A percentile compares a stretch with the other conserved stretches of the same genome.
Evolutionary conservation across 2,329 filamentous ascomycete species (phyloP).

Genomic region (Paecilomyces niveus): DNA sequence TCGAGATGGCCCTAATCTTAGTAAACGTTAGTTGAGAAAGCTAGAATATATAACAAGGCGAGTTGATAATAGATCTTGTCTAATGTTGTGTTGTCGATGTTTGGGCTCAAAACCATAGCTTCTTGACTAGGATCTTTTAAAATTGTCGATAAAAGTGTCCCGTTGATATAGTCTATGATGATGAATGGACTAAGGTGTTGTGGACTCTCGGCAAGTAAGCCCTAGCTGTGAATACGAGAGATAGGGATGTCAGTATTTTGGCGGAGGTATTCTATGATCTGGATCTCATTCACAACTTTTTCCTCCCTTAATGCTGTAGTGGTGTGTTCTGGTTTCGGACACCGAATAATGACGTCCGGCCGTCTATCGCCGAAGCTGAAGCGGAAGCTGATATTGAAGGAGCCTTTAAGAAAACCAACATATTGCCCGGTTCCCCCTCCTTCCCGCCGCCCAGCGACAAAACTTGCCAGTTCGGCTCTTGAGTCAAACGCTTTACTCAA

Average conservation of each 20-base stretch:
- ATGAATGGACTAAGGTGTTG: slow-evolving; percentile 15
- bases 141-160: slow-evolving; percentile 8
- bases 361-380: slow-evolving; percentile 13
- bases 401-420: slow-evolving; percentile 13
- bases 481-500: slow-evolving; percentile 10
- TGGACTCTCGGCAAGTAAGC: slow-evolving; percentile 10
- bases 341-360: slow-evolving; percentile 14
- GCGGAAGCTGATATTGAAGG: slow-evolving; percentile 14
- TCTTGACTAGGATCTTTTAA: slow-evolving; percentile 11
- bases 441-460: slow-evolving; percentile 10
- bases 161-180: slow-evolving; percentile 16
- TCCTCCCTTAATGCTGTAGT: slow-evolving; percentile 11
- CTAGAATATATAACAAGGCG: slow-evolving; percentile 17
- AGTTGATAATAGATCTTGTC: slow-evolving; percentile 16
- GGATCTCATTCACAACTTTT: slow-evolving; percentile 12
- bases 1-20: slow-evolving; percentile 30
- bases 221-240: slow-evolving; percentile 13
- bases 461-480: slow-evolving; percentile 10
- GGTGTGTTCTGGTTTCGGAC: slow-evolving; percentile 13
- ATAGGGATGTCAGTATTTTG: slow-evolving; percentile 14
- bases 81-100: slow-evolving; percentile 9
- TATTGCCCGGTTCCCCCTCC: slow-evolving; percentile 10
- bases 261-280: slow-evolving; percentile 14
- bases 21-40: slow-evolving; percentile 25
- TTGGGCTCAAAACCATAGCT: slow-evolving; percentile 11